Evolutionary conservation across 2,329 filamentous ascomycete species (phyloP).

Genomic region (Peltaster fructicola): DNA sequence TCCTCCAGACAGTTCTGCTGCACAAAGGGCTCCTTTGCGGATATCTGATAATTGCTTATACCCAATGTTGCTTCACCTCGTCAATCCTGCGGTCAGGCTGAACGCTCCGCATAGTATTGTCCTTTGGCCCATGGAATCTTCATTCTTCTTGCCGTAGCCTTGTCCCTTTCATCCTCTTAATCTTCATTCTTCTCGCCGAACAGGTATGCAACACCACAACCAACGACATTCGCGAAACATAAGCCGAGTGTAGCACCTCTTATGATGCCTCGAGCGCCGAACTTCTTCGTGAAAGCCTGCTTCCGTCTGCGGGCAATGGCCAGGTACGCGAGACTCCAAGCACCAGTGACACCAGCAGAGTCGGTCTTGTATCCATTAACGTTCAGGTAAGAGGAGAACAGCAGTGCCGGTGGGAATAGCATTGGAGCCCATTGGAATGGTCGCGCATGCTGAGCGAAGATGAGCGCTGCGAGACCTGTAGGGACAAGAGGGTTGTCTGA

Average conservation of each 20-base stretch:
- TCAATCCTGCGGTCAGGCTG: too few relatives aligned
- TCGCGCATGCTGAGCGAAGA: conserved; percentile 48
- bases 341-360: conserved; percentile 43
- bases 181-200: conserved; percentile 27
- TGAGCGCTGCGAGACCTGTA: conserved; percentile 45
- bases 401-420: conserved; percentile 47
- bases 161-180: conserved; percentile 7
- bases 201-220: conserved; percentile 34
- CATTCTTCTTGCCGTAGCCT: background rate
- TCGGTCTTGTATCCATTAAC: conserved; percentile 44
- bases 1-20: too few relatives aligned
- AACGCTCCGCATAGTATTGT: too few relatives aligned
- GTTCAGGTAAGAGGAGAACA: conserved; percentile 50
- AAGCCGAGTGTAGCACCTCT: conserved; percentile 34
- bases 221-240: conserved; percentile 32
- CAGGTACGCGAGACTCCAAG: conserved; percentile 47
- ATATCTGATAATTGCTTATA: too few relatives aligned
- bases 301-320: conserved; percentile 42
- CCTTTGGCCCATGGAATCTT: too few relatives aligned
- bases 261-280: conserved; percentile 33
- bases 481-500: conserved; percentile 47
- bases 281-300: conserved; percentile 28
- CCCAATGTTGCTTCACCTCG: too few relatives aligned
- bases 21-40: too few relatives aligned
- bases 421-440: conserved; percentile 49